Conservation (phyloP, 2,329 filamentous ascomycete species). For the Trichoderma endophyticum region DNA sequence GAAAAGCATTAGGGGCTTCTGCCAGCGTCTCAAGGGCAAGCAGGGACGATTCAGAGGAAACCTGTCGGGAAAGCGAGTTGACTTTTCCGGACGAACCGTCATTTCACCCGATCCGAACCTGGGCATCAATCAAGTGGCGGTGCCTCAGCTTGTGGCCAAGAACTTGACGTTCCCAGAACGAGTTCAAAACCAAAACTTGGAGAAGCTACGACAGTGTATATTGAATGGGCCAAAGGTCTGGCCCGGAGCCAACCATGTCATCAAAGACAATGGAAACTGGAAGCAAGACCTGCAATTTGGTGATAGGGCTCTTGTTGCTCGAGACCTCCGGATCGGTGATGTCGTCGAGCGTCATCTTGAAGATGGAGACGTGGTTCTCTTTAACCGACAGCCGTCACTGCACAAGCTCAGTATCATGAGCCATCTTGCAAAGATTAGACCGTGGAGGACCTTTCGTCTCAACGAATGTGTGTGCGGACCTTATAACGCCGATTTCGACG, state of each 20-base stretch:
- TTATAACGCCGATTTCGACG: slow-evolving; percentile 98
- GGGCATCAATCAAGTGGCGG: slow-evolving; percentile 87
- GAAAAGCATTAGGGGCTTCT: slow-evolving; percentile 89
- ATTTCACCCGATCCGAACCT: slow-evolving; percentile 97
- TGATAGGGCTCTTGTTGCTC: slow-evolving; percentile 67
- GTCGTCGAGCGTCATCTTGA: slow-evolving; percentile 92
- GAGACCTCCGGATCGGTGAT: slow-evolving; percentile 75
- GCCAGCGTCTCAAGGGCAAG: slow-evolving; percentile 93
- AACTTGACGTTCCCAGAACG: slow-evolving; percentile 94
- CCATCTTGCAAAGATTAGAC: slow-evolving; percentile 87
- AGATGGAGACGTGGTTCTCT: slow-evolving; percentile 92
- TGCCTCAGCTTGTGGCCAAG: slow-evolving; percentile 88
- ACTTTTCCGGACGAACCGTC: slow-evolving; percentile 95
- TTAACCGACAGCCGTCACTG: slow-evolving; percentile 95
- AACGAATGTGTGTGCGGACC: slow-evolving; percentile 98
- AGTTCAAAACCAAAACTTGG: slow-evolving; percentile 79
- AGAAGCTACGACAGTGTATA: slow-evolving; percentile 73
- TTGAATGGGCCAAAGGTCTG: slow-evolving; percentile 73
- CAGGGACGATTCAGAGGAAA: slow-evolving; percentile 97
- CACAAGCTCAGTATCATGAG: slow-evolving; percentile 99
- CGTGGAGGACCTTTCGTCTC: slow-evolving; percentile 91
- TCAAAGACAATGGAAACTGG: slow-evolving; percentile 63
- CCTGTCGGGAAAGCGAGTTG: slow-evolving; percentile 94
- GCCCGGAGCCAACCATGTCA: slow-evolving; percentile 82
- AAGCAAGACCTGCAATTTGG: slow-evolving; percentile 75